These are phyloP conservation scores for Mycogone perniciosa DNA, from an alignment of 2,329 filamentous ascomycete species.

Conservation along the genomic window DNA sequence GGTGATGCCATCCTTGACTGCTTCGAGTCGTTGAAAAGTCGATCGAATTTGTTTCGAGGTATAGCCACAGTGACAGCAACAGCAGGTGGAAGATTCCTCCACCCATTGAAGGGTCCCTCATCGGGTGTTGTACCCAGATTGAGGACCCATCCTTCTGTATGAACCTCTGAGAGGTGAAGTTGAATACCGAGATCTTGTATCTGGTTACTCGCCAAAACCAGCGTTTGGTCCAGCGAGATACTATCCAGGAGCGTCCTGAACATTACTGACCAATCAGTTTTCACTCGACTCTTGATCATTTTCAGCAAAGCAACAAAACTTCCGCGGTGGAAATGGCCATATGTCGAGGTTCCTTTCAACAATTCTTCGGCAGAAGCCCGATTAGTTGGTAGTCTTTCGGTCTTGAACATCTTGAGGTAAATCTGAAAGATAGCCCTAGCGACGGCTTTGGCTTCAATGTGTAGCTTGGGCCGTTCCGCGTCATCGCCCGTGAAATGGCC, in stretches of 20 bases:
- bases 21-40: slow-evolving; percentile 19
- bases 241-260: slow-evolving; percentile 24
- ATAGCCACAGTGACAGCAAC: slow-evolving; percentile 33
- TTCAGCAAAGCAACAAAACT: slow-evolving; percentile 36
- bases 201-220: slow-evolving; percentile 25
- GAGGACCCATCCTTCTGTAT: slow-evolving; percentile 26
- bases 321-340: slow-evolving; percentile 31
- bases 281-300: slow-evolving; percentile 27
- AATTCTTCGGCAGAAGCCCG: background rate
- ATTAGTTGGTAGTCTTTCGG: slow-evolving; percentile 26
- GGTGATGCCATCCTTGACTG: slow-evolving; percentile 20
- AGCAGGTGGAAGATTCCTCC: slow-evolving; percentile 30
- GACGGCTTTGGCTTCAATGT: slow-evolving; percentile 33
- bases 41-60: slow-evolving; percentile 23
- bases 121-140: slow-evolving; percentile 16
- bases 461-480: slow-evolving; percentile 19
- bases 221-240: slow-evolving; percentile 25
- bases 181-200: slow-evolving; percentile 31
- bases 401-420: slow-evolving; percentile 40
- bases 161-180: slow-evolving; percentile 30
- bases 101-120: slow-evolving; percentile 27
- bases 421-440: slow-evolving; percentile 33
- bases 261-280: slow-evolving; percentile 29
- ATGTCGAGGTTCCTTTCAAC: slow-evolving; percentile 14
- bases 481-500: slow-evolving; percentile 23